Evolutionary conservation across 305 asterid genomes (phyloP).

Genomic region (Fraxinus baroniana): DNA sequence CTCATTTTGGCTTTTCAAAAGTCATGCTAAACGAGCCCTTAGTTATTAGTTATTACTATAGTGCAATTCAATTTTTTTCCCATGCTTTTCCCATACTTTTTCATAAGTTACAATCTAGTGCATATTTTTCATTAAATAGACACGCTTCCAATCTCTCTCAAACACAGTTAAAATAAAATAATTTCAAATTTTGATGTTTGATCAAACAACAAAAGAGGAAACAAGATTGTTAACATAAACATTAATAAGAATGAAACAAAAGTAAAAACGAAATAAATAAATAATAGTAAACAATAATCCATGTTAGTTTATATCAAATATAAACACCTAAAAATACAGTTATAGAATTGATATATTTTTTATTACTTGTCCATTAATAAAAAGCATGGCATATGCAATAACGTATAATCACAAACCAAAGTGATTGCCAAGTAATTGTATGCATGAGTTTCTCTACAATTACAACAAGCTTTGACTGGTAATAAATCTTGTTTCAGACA

Average conservation of each 20-base stretch:
- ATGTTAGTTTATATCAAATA: neutral
- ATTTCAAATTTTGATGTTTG: neutral
- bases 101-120: neutral
- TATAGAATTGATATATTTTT: neutral
- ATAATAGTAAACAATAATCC: neutral
- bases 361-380: neutral
- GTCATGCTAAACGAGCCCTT: neutral
- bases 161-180: neutral
- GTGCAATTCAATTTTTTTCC: neutral
- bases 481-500: constrained; percentile 5
- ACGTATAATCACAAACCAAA: neutral
- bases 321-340: neutral
- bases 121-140: neutral
- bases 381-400: neutral
- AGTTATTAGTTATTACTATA: neutral
- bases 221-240: neutral
- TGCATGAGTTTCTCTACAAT: neutral
- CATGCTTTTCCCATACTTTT: neutral
- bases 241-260: neutral
- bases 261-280: neutral
- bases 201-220: neutral
- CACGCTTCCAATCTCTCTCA: neutral
- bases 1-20: neutral
- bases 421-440: neutral
- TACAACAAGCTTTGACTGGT: neutral